Percentiles rank a stretch among this genome's conserved stretches.
Conservation (phyloP, 2,329 filamentous ascomycete genomes). For the Claviceps pazoutovae region DNA sequence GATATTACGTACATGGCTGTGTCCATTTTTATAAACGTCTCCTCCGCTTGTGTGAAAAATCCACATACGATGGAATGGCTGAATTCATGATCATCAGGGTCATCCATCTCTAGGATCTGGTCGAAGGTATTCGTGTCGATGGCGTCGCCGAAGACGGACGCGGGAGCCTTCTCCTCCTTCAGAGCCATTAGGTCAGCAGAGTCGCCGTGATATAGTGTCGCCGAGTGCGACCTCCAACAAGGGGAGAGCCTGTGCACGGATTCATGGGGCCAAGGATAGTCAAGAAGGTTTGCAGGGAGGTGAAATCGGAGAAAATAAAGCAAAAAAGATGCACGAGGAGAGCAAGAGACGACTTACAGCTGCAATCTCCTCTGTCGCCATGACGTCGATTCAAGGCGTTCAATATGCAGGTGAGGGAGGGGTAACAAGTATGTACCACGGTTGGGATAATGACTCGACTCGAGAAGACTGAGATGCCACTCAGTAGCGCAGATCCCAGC, state of each 20-base stretch:
- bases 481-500: neutral
- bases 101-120: conserved; percentile 98
- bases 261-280: neutral
- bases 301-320: neutral
- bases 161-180: neutral
- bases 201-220: conserved; percentile 9
- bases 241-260: too few species aligned
- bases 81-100: conserved; percentile 76
- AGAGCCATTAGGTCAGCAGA: neutral
- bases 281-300: neutral
- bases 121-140: conserved; percentile 74
- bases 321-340: neutral
- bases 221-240: too few species aligned
- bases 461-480: neutral
- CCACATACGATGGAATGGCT: conserved; percentile 77
- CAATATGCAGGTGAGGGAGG: conserved; percentile 1
- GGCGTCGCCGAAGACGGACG: conserved; percentile 44
- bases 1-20: conserved; percentile 57
- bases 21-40: conserved; percentile 80
- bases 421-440: neutral
- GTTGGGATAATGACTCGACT: neutral
- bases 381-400: conserved; percentile 6
- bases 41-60: conserved; percentile 83
- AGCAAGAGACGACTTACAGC: conserved; percentile 13
- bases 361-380: conserved; percentile 22